Base-by-base conservation (phyloP, 345 rosid species). In the Atalantia buxifolia region DNA sequence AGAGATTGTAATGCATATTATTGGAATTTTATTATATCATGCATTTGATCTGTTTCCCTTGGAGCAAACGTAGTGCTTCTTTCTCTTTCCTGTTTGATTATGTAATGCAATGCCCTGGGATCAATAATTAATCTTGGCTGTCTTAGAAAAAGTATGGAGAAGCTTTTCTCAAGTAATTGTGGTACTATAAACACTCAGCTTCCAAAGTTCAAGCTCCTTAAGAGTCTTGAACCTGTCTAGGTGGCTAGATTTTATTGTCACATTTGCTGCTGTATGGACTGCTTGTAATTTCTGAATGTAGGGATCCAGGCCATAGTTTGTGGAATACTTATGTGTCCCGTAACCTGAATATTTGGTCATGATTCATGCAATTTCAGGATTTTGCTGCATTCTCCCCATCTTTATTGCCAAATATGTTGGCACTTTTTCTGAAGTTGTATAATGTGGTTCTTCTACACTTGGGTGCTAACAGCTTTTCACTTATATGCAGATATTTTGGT, bases 401-500 rank as follows among this genome's bases (percentile, higher is more conserved):
- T 57, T 9, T 18, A 48, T 22, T 3, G 62, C 33, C 55, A 45
- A 36, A 78, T 16, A 28, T 42, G 13, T 16, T 38, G 33, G 13
- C 60, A 7, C 21, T 27, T 77, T 59, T 30, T 7, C 53, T n/a
- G 57, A 56, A n/a, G 24, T 71, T 78, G 21, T 22, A 3, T 6
- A 28, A 63, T 65, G 50, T 71, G 45, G 61, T 69, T 42, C 28
- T 56, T 31, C 45, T 7, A 25, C 63, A 48, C 40, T 60, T 68
- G 69, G 55, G 10, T 79, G 74, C 77, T 80, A 7, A 76, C 33
- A 27, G n/a, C 61, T 40, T 22, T 56, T 79, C 72, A 7, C 59
- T 56, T 42, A 73, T 24, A 75, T 83, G 77, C 86, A 97, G 99
- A 97, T 88, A 94, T 97, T 85, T 84, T 94, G 87, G 98, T 92